A percentile compares a stretch with the other conserved stretches of the same genome.
Evolutionary conservation across 78 protist genomes (phyloP).

Genomic region (Dictyostelium purpureum): DNA sequence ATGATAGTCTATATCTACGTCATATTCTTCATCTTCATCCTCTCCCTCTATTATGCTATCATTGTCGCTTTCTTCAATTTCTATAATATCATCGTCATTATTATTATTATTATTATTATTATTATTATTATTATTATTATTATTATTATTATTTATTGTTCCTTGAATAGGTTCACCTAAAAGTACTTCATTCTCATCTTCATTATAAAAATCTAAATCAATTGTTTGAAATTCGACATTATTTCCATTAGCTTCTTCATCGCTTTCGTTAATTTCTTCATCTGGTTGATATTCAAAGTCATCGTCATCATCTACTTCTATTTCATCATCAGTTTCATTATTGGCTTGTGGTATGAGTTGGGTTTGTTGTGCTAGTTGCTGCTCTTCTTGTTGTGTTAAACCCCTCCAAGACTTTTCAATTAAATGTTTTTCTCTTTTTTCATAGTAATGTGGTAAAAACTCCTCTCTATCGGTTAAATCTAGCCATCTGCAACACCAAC

Average conservation of each 20-base stretch:
- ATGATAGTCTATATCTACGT: not conserved
- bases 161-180: too few relatives aligned
- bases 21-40: not conserved
- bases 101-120: too few relatives aligned
- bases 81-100: too few relatives aligned
- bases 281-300: not conserved
- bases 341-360: too few relatives aligned
- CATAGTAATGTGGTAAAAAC: not conserved
- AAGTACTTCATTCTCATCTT: too few relatives aligned
- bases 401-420: constrained; percentile 33
- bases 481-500: constrained; percentile 64
- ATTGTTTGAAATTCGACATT: too few relatives aligned
- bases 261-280: not conserved
- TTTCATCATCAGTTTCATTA: not conserved
- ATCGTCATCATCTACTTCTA: not conserved
- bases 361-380: not conserved
- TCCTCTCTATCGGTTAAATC: not conserved
- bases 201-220: not conserved
- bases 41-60: too few relatives aligned
- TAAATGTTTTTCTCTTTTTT: not conserved
- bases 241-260: too few relatives aligned
- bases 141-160: too few relatives aligned
- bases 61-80: too few relatives aligned
- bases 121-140: too few relatives aligned
- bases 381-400: constrained; percentile 12